A percentile compares a stretch with the other conserved stretches of the same genome.
phyloP scores from a whole-genome alignment of 768 basidiomycete genomes.

The Tricholoma furcatifolium region DNA sequence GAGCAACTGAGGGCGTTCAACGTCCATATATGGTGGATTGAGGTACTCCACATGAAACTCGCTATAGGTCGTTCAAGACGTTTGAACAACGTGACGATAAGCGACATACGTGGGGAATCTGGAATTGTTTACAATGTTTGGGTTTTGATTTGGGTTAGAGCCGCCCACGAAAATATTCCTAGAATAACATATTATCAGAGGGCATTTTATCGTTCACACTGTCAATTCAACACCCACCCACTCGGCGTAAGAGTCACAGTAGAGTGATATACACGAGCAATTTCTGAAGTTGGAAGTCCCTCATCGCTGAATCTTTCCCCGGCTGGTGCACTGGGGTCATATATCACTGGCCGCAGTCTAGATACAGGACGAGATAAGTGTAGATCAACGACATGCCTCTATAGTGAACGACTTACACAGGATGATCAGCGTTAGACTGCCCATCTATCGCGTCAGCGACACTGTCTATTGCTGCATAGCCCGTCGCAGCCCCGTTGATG shows the following conservation, averaged over 20 bases:
- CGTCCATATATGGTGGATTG: conserved; percentile 42
- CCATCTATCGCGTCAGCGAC: conserved; percentile 22
- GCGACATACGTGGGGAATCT: conserved; percentile 6
- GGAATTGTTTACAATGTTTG: conserved; percentile 8
- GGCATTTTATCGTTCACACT: background rate
- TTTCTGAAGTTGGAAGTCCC: conserved; percentile 38
- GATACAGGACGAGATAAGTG: conserved; percentile 23
- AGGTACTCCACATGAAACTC: conserved; percentile 44
- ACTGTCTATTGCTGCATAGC: conserved; percentile 38
- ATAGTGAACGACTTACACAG: conserved; percentile 19
- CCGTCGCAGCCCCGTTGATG: conserved; percentile 41
- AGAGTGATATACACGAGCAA: conserved; percentile 65
- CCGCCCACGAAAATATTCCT: conserved; percentile 34
- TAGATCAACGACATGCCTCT: background rate
- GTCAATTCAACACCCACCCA: conserved; percentile 33
- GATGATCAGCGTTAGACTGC: conserved; percentile 25
- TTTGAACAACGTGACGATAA: conserved; percentile 12
- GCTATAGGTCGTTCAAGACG: conserved; percentile 18
- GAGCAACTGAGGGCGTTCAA: conserved; percentile 31
- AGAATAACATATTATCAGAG: background rate
- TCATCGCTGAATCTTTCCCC: conserved; percentile 48
- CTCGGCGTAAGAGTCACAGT: conserved; percentile 54
- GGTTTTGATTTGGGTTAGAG: conserved; percentile 36
- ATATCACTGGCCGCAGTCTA: conserved; percentile 43
- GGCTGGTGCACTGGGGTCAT: conserved; percentile 40